phyloP scores from a whole-genome alignment of 345 rosid genomes.

The Gossypium bickii region DNA sequence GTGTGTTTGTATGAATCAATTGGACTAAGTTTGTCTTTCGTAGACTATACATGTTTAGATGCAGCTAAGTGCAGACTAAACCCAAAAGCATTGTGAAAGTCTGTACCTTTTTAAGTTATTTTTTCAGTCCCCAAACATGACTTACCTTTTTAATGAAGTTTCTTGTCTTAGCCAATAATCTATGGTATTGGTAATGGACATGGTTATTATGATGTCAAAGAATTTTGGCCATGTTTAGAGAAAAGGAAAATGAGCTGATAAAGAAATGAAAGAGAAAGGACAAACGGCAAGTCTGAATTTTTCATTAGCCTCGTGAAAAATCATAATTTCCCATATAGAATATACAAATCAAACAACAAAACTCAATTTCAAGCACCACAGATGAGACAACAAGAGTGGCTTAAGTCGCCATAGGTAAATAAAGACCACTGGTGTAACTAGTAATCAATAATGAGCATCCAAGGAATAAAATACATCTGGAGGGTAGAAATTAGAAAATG shows the following conservation, averaged over 20 bases:
- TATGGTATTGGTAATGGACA: background rate
- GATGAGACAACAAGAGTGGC: background rate
- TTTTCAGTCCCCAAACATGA: background rate
- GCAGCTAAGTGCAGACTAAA: background rate
- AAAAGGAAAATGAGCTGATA: background rate
- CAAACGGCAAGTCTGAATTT: background rate
- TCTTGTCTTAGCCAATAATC: background rate
- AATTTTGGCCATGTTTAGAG: background rate
- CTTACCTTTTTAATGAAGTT: no score
- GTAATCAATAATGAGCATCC: background rate
- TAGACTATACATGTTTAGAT: no score
- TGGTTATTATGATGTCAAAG: background rate
- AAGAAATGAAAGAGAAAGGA: background rate
- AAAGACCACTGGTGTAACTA: background rate
- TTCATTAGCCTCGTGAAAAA: background rate
- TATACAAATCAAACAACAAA: constrained; percentile 5
- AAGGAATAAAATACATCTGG: constrained; percentile 2
- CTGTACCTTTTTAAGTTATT: background rate
- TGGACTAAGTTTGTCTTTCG: no score
- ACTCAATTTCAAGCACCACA: background rate
- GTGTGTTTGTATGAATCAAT: no score
- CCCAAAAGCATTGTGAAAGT: background rate
- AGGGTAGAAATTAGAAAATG: constrained; percentile 10
- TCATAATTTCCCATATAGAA: background rate
- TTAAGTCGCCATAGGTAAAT: background rate